These are phyloP conservation scores for Angomonas ambiguus DNA, from an alignment of 208 protist genomes.

Conservation along the genomic window DNA sequence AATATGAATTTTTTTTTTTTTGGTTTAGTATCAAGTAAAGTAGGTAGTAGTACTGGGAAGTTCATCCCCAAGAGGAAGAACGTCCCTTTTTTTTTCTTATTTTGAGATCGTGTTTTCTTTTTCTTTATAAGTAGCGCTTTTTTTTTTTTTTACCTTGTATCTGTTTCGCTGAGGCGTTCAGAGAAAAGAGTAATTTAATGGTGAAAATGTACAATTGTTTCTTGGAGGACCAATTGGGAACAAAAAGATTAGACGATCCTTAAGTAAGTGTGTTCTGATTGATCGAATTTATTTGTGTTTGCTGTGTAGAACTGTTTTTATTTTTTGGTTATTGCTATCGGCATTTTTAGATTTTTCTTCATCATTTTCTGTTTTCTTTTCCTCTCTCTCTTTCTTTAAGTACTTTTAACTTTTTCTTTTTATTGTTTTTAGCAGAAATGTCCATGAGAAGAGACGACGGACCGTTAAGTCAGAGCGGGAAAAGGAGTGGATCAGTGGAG, in stretches of 20 bases:
- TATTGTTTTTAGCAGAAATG: conserved; percentile 14
- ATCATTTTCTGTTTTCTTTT: background rate
- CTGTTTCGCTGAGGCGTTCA: background rate
- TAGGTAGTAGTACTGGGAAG: background rate
- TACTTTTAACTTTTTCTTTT: conserved; percentile 13
- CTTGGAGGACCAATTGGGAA: background rate
- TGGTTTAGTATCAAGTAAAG: background rate
- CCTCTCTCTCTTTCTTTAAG: background rate
- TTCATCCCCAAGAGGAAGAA: background rate
- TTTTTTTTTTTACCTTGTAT: no score
- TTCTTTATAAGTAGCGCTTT: conserved; percentile 1
- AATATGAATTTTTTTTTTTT: conserved; percentile 1
- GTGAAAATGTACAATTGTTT: background rate
- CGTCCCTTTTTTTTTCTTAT: background rate
- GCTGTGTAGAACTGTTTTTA: conserved; percentile 10
- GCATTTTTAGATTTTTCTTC: conserved; percentile 2
- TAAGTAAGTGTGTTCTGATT: background rate
- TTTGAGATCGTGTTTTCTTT: conserved; percentile 14
- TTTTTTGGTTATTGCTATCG: conserved; percentile 6
- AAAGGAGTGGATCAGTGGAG: background rate
- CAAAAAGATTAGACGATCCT: background rate
- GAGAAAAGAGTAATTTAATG: background rate
- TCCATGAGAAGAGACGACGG: conserved; percentile 4
- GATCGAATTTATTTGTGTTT: background rate
- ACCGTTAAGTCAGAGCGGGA: background rate